phyloP scores from a whole-genome alignment of 1,284 basidiomycete species.

The Cryptococcus neoformans region DNA sequence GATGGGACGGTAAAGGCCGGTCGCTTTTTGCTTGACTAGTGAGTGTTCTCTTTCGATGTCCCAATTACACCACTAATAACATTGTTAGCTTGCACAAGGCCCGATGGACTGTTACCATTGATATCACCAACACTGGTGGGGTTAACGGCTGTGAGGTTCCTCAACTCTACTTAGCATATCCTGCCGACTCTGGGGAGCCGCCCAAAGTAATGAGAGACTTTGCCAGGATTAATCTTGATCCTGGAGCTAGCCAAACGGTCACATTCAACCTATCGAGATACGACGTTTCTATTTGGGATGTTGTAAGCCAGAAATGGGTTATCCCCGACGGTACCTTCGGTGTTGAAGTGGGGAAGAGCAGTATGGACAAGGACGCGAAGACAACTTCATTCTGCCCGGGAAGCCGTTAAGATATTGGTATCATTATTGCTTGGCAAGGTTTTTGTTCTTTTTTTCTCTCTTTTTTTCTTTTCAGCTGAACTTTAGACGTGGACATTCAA shows the following conservation, averaged over 20 bases:
- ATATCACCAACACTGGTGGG: slow-evolving; percentile 51
- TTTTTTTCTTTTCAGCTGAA: no score
- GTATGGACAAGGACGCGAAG: slow-evolving; percentile 10
- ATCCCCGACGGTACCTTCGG: slow-evolving; percentile 45
- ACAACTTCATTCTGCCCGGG: slow-evolving; percentile 1
- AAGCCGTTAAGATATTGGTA: background rate
- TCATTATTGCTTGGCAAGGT: no score
- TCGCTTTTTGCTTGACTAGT: background rate
- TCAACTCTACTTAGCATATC: slow-evolving; percentile 48
- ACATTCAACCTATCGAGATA: slow-evolving; percentile 44
- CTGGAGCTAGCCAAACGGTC: slow-evolving; percentile 34
- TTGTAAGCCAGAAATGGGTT: slow-evolving; percentile 42
- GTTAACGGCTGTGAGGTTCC: slow-evolving; percentile 49
- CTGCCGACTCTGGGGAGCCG: slow-evolving; percentile 42
- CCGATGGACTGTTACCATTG: slow-evolving; percentile 42
- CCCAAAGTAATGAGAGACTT: slow-evolving; percentile 36
- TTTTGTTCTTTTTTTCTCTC: no score
- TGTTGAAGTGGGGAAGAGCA: slow-evolving; percentile 32
- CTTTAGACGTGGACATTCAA: no score
- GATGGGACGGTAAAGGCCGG: background rate
- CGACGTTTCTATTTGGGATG: slow-evolving; percentile 50
- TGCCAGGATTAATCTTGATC: slow-evolving; percentile 42
- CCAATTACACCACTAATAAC: background rate
- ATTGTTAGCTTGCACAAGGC: slow-evolving; percentile 38
- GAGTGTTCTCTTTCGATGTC: background rate